Evolutionary conservation across 164 flowering plant genomes (phyloP).

Genomic region (Vitis amurensis): DNA sequence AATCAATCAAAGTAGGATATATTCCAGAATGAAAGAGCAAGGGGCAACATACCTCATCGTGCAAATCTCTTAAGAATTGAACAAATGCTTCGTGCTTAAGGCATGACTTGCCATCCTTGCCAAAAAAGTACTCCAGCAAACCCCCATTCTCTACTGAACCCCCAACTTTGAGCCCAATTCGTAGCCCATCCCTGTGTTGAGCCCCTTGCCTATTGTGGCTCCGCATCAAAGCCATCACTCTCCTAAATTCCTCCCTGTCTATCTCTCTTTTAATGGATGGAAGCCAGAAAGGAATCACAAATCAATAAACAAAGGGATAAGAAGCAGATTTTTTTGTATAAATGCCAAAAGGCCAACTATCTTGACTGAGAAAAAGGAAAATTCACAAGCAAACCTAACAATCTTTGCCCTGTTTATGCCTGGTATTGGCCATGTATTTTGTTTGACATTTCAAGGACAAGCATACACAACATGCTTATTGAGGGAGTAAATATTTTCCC

Average conservation of each 20-base stretch:
- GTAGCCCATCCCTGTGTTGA: conserved; percentile 62
- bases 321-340: too few species aligned
- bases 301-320: background rate
- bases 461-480: too few species aligned
- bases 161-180: conserved; percentile 47
- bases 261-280: conserved; percentile 49
- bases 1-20: background rate
- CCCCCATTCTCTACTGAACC: conserved; percentile 44
- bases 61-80: conserved; percentile 67
- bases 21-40: background rate
- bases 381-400: too few species aligned
- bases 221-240: conserved; percentile 85
- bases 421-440: too few species aligned
- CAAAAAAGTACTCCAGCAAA: conserved; percentile 44
- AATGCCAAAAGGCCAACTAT: too few species aligned
- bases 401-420: too few species aligned
- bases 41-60: conserved; percentile 54
- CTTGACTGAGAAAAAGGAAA: too few species aligned
- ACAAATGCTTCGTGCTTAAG: conserved; percentile 56
- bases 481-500: too few species aligned
- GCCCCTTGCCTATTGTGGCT: conserved; percentile 70
- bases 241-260: conserved; percentile 81
- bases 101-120: conserved; percentile 34
- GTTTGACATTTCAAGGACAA: too few species aligned
- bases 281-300: background rate